phyloP scores from a whole-genome alignment of 2,329 filamentous ascomycete species.

The Beauveria brongniartii region DNA sequence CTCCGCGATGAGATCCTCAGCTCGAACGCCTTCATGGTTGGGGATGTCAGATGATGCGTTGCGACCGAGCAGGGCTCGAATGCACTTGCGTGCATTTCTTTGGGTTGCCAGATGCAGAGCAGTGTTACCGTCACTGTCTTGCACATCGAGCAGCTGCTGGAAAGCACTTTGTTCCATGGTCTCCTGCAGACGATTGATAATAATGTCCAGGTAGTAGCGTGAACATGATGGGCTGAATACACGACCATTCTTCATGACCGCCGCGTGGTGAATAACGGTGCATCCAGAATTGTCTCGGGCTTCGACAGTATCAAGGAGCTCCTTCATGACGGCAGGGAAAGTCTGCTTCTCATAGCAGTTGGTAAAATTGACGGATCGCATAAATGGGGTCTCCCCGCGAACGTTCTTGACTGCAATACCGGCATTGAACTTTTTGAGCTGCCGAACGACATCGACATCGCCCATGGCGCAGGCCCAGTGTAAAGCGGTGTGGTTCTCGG shows the following conservation, averaged over 20 bases:
- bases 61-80: conserved; percentile 69
- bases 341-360: conserved; percentile 94
- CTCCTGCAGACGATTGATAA: conserved; percentile 80
- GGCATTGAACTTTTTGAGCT: conserved; percentile 75
- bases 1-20: conserved; percentile 74
- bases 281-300: conserved; percentile 71
- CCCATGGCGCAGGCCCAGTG: conserved; percentile 99
- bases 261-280: conserved; percentile 91
- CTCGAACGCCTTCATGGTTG: conserved; percentile 74
- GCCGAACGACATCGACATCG: conserved; percentile 82
- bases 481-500: conserved; percentile 83
- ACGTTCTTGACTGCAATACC: conserved; percentile 62
- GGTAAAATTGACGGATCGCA: conserved; percentile 90
- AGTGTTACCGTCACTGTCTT: conserved; percentile 84
- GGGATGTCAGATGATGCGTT: conserved; percentile 76
- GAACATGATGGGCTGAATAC: conserved; percentile 79
- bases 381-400: conserved; percentile 80
- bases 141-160: conserved; percentile 68
- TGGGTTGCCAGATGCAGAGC: conserved; percentile 69
- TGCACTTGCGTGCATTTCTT: conserved; percentile 80
- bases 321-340: conserved; percentile 75
- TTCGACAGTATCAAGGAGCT: conserved; percentile 75
- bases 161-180: conserved; percentile 68
- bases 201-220: conserved; percentile 85
- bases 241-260: conserved; percentile 75